Conservation (phyloP, 768 basidiomycete species). For the Nidularia sp. region DNA sequence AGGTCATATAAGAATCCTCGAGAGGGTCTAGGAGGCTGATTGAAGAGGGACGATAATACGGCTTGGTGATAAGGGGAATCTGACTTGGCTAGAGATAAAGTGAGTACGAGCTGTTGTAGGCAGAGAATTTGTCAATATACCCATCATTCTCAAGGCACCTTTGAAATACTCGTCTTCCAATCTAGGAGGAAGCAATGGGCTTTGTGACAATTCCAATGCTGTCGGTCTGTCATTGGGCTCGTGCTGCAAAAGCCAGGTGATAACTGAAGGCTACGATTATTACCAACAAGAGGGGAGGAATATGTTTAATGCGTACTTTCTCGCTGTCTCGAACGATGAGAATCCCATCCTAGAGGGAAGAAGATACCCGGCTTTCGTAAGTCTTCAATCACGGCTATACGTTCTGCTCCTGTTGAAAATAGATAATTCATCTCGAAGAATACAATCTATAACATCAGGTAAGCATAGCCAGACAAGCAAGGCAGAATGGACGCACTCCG, state of each 20-base stretch:
- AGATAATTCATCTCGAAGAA: constrained; percentile 96
- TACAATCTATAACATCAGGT: constrained; percentile 57
- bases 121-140: constrained; percentile 30
- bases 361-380: constrained; percentile 67
- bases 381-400: constrained; percentile 78
- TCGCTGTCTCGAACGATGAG: constrained; percentile 53
- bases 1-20: constrained; percentile 74
- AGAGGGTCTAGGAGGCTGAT: constrained; percentile 58
- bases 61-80: constrained; percentile 80
- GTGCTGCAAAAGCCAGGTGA: constrained; percentile 77
- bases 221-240: constrained; percentile 75
- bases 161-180: constrained; percentile 87
- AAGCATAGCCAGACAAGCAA: neutral
- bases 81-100: constrained; percentile 51
- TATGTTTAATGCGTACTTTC: constrained; percentile 48
- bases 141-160: constrained; percentile 71
- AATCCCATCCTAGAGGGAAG: constrained; percentile 78
- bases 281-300: no score
- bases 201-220: constrained; percentile 81
- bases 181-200: constrained; percentile 67
- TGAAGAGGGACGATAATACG: constrained; percentile 76
- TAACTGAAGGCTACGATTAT: constrained; percentile 43
- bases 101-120: neutral
- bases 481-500: constrained; percentile 50
- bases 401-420: constrained; percentile 80